Evolutionary conservation across 2,329 filamentous ascomycete species (phyloP).

Genomic region (Talaromyces sp.): DNA sequence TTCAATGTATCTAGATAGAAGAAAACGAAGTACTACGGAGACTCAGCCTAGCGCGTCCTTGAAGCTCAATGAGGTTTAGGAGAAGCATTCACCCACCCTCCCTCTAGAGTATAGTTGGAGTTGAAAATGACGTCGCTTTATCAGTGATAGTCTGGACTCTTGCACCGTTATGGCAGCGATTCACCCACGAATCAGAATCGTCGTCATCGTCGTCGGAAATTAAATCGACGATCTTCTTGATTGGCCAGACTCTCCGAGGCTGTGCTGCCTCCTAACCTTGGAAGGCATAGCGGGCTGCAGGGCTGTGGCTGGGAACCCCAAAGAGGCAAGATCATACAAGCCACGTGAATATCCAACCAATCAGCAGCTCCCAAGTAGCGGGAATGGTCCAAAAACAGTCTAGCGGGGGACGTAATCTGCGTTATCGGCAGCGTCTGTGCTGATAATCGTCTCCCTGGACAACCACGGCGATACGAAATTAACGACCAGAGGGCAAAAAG

Average conservation of each 20-base stretch:
- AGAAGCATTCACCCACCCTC: too few relatives aligned
- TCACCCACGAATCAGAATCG: neutral
- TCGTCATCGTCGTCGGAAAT: neutral
- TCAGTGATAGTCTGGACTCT: neutral
- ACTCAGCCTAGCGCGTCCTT: neutral
- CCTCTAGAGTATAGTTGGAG: too few relatives aligned
- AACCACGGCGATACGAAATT: neutral
- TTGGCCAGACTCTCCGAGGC: neutral
- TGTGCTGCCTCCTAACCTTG: neutral
- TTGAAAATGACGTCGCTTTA: neutral
- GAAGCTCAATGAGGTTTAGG: too few relatives aligned
- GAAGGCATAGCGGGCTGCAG: neutral
- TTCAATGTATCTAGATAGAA: conserved; percentile 5
- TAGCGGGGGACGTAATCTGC: neutral
- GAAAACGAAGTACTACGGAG: neutral
- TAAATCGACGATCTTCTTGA: neutral
- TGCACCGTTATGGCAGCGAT: neutral
- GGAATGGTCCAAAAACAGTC: neutral
- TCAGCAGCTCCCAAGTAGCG: neutral
- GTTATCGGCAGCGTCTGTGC: neutral
- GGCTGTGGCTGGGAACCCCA: neutral
- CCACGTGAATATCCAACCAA: conserved; percentile 1
- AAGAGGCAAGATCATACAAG: neutral
- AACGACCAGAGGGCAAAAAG: neutral
- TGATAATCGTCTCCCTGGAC: conserved; percentile 8